These are phyloP conservation scores for Porodaedalea pini DNA, from an alignment of 1,284 basidiomycete genomes.

Conservation along the genomic window DNA sequence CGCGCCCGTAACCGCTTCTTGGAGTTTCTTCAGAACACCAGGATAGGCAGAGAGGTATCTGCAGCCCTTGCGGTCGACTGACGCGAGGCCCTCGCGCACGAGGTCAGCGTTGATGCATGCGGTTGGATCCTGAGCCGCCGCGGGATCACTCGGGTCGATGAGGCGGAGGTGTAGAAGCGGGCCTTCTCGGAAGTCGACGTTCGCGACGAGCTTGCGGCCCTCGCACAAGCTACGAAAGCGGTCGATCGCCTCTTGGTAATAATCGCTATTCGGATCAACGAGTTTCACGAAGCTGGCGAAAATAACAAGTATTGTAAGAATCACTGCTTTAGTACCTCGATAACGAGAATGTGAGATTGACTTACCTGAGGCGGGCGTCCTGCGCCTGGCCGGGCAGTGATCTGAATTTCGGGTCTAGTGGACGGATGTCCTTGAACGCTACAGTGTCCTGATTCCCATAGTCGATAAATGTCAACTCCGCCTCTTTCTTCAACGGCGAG, in stretches of 20 bases:
- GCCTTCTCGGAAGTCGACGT: conserved; percentile 83
- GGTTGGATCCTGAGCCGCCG: conserved; percentile 61
- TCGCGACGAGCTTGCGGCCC: conserved; percentile 86
- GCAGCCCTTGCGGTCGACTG: conserved; percentile 75
- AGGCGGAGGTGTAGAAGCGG: conserved; percentile 77
- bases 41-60: conserved; percentile 73
- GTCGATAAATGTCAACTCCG: conserved; percentile 84
- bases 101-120: conserved; percentile 83
- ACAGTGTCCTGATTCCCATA: conserved; percentile 89
- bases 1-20: conserved; percentile 58
- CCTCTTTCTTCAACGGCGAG: conserved; percentile 83
- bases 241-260: conserved; percentile 78
- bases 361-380: conserved; percentile 73
- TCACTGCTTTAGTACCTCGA: background rate
- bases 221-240: conserved; percentile 83
- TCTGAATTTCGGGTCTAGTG: conserved; percentile 83
- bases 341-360: conserved; percentile 1
- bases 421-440: conserved; percentile 71
- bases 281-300: conserved; percentile 77
- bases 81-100: conserved; percentile 74
- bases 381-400: conserved; percentile 81
- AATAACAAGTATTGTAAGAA: conserved; percentile 15
- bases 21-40: conserved; percentile 62
- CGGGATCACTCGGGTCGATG: conserved; percentile 78
- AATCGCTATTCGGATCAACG: conserved; percentile 74